Evolutionary conservation across 2,329 filamentous ascomycete genomes (phyloP).

Genomic region (Metarhizium robertsii): DNA sequence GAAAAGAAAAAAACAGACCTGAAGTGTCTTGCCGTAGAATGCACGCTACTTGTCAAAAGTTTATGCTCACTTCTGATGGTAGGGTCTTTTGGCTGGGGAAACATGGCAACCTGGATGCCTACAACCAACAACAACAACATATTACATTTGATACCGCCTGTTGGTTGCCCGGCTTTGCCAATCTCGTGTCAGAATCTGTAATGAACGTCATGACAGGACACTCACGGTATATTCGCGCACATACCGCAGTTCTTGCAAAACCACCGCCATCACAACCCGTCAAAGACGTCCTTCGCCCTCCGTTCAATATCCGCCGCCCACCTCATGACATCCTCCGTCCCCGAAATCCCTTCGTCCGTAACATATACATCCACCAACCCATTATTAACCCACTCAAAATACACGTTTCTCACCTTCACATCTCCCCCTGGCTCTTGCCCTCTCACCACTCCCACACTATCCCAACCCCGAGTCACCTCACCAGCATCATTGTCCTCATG

Average conservation of each 20-base stretch:
- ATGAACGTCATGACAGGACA: no score
- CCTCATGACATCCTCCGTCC: constrained; percentile 25
- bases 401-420: constrained; percentile 38
- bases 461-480: constrained; percentile 32
- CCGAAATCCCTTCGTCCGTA: constrained; percentile 41
- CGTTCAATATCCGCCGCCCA: constrained; percentile 27
- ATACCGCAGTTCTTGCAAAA: not conserved
- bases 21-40: no score
- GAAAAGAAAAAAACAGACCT: not conserved
- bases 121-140: no score
- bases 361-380: constrained; percentile 43
- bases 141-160: no score
- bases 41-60: no score
- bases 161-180: no score
- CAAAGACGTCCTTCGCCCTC: constrained; percentile 33
- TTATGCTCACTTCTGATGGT: no score
- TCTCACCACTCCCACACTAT: not conserved
- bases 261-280: constrained; percentile 22
- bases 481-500: constrained; percentile 36
- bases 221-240: no score
- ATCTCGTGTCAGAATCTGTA: no score
- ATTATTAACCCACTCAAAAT: constrained; percentile 51
- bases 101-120: no score
- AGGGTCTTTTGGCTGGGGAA: no score
- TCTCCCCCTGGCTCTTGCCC: not conserved